Evolutionary conservation across 176 grass and related monocot species (phyloP), one percentile per base, ranked within the genome.

Genomic region (Poa pratensis): DNA sequence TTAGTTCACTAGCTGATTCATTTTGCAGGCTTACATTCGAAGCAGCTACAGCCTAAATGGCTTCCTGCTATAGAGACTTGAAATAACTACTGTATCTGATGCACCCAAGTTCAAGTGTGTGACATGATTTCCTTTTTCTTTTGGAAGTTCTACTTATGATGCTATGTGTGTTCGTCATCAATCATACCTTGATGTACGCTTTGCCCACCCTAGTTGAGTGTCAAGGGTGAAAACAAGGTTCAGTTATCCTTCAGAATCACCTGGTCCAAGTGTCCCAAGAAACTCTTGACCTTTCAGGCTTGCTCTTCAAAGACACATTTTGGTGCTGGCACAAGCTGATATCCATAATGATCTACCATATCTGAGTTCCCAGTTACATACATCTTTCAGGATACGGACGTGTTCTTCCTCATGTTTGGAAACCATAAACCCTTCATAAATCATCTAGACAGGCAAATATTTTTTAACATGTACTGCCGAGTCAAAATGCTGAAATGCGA

Each of bases 21-120:
- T 77, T 78, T 84, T 73, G 1, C 20, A 28, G 5, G 51, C 16
- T 86, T 78, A 40, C 28, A 50, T 37, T 49, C 2, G 58, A 57
- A 90, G 57, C 15, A 46, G 64, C 4, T 78, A 13, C 24, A 59
- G 50, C 50, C 75, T 68, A 75, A 83, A 59, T 60, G 80, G 69
- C 28, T 61, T 75, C 5, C 20, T 87, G 63, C 48, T 72, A 54
- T 13, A 37, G 42, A 82, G 7, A 70, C 19, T 19, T 82, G 26
- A 70, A 77, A 12, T 67, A 76, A 68, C 15, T 53, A 42, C 52
- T 60, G 69, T 49, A 66, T 45, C 71, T 6, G 15, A 34, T 78
- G 30, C 9, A 5, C 51, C 22, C 28, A 79, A 57, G 82, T 72
- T 22, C 5, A 39, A 65, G 18, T 52, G 60, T 80, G 24, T 79